Evolutionary conservation across 306 rosid species (phyloP).

Genomic region (Datisca glomerata): DNA sequence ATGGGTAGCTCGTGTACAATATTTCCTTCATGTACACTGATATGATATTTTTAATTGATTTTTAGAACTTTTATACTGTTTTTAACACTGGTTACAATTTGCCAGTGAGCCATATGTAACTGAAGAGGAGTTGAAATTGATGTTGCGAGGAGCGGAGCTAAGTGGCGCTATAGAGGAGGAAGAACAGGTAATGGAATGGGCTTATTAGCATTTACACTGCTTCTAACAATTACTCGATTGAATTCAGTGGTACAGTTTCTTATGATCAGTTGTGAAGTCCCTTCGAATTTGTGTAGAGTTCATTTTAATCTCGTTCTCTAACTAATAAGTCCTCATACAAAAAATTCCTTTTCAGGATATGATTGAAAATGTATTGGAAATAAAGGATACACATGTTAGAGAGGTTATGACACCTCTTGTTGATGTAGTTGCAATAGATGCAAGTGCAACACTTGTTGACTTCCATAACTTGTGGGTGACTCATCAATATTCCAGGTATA

Average conservation of each 20-base stretch:
- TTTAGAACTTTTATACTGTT: no score
- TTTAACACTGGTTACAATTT: constrained; percentile 11
- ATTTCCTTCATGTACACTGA: no score
- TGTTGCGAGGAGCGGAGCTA: constrained; percentile 97
- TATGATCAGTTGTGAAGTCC: no score
- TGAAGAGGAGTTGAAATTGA: constrained; percentile 92
- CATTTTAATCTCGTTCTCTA: constrained; percentile 1
- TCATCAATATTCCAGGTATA: constrained; percentile 97
- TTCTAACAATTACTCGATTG: no score
- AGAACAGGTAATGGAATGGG: constrained; percentile 71
- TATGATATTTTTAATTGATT: no score
- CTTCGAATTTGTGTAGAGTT: no score
- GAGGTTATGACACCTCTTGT: constrained; percentile 99
- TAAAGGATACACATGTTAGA: constrained; percentile 91
- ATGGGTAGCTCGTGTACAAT: no score
- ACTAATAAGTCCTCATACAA: constrained; percentile 4
- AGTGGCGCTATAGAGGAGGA: constrained; percentile 99
- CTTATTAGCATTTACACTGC: no score
- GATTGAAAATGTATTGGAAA: constrained; percentile 97
- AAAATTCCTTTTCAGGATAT: constrained; percentile 52
- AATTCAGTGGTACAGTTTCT: no score
- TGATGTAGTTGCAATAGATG: constrained; percentile 95
- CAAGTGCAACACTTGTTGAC: constrained; percentile 72
- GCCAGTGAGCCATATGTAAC: constrained; percentile 94
- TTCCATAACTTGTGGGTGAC: constrained; percentile 86